Base-by-base conservation (phyloP, 78 protist species). In the Ministeria vibrans region DNA sequence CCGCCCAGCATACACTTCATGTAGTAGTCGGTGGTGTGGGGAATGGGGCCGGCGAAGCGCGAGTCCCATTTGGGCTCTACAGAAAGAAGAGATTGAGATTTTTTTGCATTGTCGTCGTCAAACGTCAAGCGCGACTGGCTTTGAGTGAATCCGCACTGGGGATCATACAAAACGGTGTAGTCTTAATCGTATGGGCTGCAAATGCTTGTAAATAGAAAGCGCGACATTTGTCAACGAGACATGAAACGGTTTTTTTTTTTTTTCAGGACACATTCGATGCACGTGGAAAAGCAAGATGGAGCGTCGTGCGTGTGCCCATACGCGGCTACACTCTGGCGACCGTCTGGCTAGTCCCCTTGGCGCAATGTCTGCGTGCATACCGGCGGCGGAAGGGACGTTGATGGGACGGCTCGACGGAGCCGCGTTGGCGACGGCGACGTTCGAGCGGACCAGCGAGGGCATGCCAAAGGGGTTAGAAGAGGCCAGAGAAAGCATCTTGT, bases 1-100 rank as follows among this genome's bases (percentile, higher is more conserved):
- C 96, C 96, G 38, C 93, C 93, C 20, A 83, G 15, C 41, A 43
- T 30, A 76, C 86, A 82, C 64, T 74, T 53, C 28, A 20, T 36
- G 72, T 82, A 82, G 86, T 82, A 82, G 49, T 2, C 2, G 84
- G 3, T 69, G 51, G 4, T n/a, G 79, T 80, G 84, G 49, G 78
- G 78, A 4, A 73, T 38, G 73, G 79, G 55, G 75, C 38, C 49
- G 30, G 62, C 5, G 70, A 36, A 69, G 46, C 84, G 77, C 34
- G 84, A 43, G 22, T 80, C 84, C 84, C 84, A 80, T 28, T 79
- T 79, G 66, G 34, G 38, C 66, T 59, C 66, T n/a, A n/a, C n/a
- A n/a, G n/a, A n/a, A n/a, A n/a, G n/a, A n/a, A n/a, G n/a, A n/a
- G n/a, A n/a, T n/a, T n/a, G n/a, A n/a, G n/a, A n/a, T n/a, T n/a